These are phyloP conservation scores for Trichophyton schoenleinii DNA, from an alignment of 2,329 filamentous ascomycete species.

Conservation along the genomic window DNA sequence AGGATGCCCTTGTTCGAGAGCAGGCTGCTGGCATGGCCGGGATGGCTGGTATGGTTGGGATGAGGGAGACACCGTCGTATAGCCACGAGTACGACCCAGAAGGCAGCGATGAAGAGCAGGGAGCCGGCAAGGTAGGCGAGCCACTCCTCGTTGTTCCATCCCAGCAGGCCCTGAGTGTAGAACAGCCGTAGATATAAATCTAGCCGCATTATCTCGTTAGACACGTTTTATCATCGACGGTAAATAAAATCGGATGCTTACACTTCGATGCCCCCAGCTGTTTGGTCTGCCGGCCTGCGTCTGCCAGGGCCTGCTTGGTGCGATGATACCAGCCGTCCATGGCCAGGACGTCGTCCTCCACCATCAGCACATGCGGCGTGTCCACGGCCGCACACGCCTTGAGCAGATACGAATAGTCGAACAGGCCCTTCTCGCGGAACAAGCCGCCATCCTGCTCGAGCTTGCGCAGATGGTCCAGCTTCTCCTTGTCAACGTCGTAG, in stretches of 20 bases:
- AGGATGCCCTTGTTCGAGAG: conserved; percentile 3
- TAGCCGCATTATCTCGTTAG: not conserved
- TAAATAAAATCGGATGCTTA: conserved; percentile 7
- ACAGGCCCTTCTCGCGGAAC: conserved; percentile 30
- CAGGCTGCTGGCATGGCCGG: not conserved
- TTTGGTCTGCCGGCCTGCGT: conserved; percentile 22
- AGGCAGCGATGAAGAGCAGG: not conserved
- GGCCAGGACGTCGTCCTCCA: conserved; percentile 38
- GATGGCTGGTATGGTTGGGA: not conserved
- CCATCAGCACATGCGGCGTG: conserved; percentile 31
- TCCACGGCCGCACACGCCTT: conserved; percentile 28
- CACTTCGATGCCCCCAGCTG: conserved; percentile 17
- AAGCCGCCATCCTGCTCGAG: conserved; percentile 23
- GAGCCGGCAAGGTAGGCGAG: conserved; percentile 6
- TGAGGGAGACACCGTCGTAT: conserved; percentile 4
- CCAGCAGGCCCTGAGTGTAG: conserved; percentile 7
- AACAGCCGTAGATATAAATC: conserved; percentile 9
- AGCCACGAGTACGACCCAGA: conserved; percentile 1
- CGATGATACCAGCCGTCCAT: conserved; percentile 38
- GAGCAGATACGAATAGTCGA: conserved; percentile 35
- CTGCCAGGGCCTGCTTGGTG: conserved; percentile 25
- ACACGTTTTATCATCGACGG: not conserved
- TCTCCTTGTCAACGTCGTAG: conserved; percentile 26
- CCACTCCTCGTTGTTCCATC: conserved; percentile 10
- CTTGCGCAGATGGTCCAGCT: conserved; percentile 24